phyloP scores from a whole-genome alignment of 495 filamentous ascomycete species.

The Collariella sp. region DNA sequence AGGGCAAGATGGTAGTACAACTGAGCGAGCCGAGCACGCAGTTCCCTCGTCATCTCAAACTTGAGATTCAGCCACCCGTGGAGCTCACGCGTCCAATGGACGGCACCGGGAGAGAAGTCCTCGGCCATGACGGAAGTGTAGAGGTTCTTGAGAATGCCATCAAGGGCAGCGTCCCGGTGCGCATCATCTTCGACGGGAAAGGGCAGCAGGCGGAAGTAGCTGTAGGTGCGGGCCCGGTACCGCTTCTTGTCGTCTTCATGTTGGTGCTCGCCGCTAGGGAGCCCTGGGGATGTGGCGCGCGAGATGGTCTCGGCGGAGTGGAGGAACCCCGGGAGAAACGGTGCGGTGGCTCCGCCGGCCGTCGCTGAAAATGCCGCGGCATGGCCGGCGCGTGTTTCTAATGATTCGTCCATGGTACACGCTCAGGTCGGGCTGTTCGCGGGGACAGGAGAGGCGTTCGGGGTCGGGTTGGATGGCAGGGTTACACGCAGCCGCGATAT shows the following conservation, averaged over 20 bases:
- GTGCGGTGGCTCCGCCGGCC: conserved; percentile 11
- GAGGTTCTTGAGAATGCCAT: conserved; percentile 82
- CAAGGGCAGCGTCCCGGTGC: conserved; percentile 62
- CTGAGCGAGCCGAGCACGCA: conserved; percentile 73
- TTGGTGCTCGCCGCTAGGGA: conserved; percentile 25
- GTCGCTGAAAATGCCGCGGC: conserved; percentile 20
- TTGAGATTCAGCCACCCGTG: conserved; percentile 92
- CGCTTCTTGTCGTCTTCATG: conserved; percentile 45
- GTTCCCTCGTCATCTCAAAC: conserved; percentile 81
- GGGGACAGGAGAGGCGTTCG: neutral
- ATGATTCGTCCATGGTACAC: conserved; percentile 27
- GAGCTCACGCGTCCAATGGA: conserved; percentile 96
- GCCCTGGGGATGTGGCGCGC: conserved; percentile 40
- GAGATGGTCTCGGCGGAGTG: conserved; percentile 38
- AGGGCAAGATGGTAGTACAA: conserved; percentile 92
- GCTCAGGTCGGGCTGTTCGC: neutral
- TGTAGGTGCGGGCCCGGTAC: conserved; percentile 81
- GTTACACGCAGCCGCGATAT: neutral
- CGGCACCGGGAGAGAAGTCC: conserved; percentile 85
- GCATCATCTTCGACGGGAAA: conserved; percentile 72
- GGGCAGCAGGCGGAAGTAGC: conserved; percentile 81
- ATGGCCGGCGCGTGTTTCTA: conserved; percentile 17
- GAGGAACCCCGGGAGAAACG: conserved; percentile 20
- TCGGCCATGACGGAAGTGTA: conserved; percentile 86
- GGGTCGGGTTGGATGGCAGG: neutral